Base-by-base conservation (phyloP, 2,329 filamentous ascomycete genomes). In the Leptodontidium sp. region DNA sequence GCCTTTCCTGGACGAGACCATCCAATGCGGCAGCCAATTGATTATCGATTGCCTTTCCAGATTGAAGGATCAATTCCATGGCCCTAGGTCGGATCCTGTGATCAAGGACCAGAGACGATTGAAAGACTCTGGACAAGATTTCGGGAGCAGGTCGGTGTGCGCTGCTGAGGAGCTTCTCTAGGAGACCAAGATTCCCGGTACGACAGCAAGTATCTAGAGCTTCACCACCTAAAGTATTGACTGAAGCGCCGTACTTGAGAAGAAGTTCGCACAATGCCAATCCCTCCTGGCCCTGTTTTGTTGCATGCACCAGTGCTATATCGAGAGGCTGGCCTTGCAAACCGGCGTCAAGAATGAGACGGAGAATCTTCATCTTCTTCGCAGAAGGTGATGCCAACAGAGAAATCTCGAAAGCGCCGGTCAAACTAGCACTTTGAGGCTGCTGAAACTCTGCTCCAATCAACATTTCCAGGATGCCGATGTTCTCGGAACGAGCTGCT, bases 171-270 rank as follows among this genome's bases (percentile, higher is more conserved):
- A 68, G 43, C 32, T 57, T 63, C 45, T 65, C 35, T 7, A 72
- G 67, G 43, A 72, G 47, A 15, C 43, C 66, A n/a, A 68, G 24
- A 35, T 71, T 65, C 8, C 65, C 66, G 15, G 63, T 55, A 9
- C 67, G 64, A 57, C 58, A 14, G 76, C 73, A 0, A 82, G 75
- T 14, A 86, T 80, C 79, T 14, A 89, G 73, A 1, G 84, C 83
- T 75, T 86, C 83, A 76, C 85, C 87, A 35, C 81, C 81, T 64
- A 87, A 86, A 0, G 80, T 79, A 12, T 83, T 77, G 0, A 86
- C 84, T 0, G 85, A 88, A 35, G 86, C 87, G 0, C 87, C 84
- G 45, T 85, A 80, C 1, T 79, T 76, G 4, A 88, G 77, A 5
- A 88, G 78, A 2, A 87, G 76, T 49, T 81, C 79, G 2, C 87